phyloP scores from a whole-genome alignment of 768 basidiomycete genomes.

The Russula abietina region DNA sequence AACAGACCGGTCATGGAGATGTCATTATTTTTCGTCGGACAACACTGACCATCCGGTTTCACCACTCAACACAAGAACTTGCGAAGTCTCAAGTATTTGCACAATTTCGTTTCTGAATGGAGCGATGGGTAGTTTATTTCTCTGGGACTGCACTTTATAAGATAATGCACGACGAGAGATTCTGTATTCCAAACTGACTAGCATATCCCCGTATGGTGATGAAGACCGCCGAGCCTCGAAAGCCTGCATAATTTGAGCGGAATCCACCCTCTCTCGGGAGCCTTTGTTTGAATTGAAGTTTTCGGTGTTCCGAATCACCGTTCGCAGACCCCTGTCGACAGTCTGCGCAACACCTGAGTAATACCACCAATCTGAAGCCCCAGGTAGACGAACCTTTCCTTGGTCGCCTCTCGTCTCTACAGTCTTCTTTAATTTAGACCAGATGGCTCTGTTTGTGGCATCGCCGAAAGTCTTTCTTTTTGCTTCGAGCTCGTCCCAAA shows the following conservation, averaged over 20 bases:
- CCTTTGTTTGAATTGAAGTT: slow-evolving; percentile 1
- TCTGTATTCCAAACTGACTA: slow-evolving; percentile 46
- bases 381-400: slow-evolving; percentile 37
- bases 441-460: slow-evolving; percentile 55
- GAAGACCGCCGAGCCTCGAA: slow-evolving; percentile 60
- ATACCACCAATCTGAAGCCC: background rate
- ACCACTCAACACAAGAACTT: slow-evolving; percentile 83
- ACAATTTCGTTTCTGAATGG: slow-evolving; percentile 70
- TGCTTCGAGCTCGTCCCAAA: slow-evolving; percentile 87
- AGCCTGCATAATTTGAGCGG: slow-evolving; percentile 50
- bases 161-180: background rate
- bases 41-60: slow-evolving; percentile 63
- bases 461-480: slow-evolving; percentile 58
- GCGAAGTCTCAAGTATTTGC: slow-evolving; percentile 59
- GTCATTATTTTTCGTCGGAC: slow-evolving; percentile 13
- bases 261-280: slow-evolving; percentile 15
- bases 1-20: background rate
- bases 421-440: slow-evolving; percentile 63
- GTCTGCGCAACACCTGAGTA: slow-evolving; percentile 12
- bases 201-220: slow-evolving; percentile 78
- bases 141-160: slow-evolving; percentile 47
- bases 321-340: slow-evolving; percentile 2
- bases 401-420: slow-evolving; percentile 53
- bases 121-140: slow-evolving; percentile 82
- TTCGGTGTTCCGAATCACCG: background rate